phyloP scores from a whole-genome alignment of 192 early-diverging fungal genomes.

The Entomortierella lignicola region DNA sequence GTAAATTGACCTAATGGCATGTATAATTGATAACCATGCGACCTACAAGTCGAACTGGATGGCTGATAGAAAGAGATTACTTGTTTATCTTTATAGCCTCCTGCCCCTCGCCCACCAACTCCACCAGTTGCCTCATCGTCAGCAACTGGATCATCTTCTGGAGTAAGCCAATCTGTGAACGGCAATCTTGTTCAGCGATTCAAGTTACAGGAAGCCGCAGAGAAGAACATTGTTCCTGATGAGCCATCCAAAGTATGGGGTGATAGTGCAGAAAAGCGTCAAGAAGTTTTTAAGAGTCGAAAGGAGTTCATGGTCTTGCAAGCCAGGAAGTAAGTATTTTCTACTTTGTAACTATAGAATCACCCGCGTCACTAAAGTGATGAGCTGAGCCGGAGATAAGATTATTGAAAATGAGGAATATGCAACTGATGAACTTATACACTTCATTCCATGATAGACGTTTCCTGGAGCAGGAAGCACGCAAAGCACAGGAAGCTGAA shows the following conservation, averaged over 20 bases:
- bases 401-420: no score
- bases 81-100: constrained; percentile 12
- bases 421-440: no score
- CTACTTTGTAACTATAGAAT: background rate
- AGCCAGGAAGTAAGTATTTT: constrained; percentile 71
- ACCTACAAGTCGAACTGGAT: background rate
- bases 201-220: constrained; percentile 58
- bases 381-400: no score
- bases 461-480: constrained; percentile 43
- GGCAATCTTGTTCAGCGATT: constrained; percentile 64
- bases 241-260: constrained; percentile 75
- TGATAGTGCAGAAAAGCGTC: constrained; percentile 64
- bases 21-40: background rate
- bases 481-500: constrained; percentile 30
- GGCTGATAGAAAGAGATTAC: no score
- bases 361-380: background rate
- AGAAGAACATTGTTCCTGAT: constrained; percentile 40
- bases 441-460: constrained; percentile 22
- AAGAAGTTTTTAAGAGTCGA: constrained; percentile 69
- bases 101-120: constrained; percentile 40
- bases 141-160: constrained; percentile 46
- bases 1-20: constrained; percentile 40
- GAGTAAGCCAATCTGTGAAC: constrained; percentile 35
- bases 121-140: constrained; percentile 54
- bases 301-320: constrained; percentile 79